Base-by-base conservation (phyloP, 768 basidiomycete genomes). In the Trametes meyenii region DNA sequence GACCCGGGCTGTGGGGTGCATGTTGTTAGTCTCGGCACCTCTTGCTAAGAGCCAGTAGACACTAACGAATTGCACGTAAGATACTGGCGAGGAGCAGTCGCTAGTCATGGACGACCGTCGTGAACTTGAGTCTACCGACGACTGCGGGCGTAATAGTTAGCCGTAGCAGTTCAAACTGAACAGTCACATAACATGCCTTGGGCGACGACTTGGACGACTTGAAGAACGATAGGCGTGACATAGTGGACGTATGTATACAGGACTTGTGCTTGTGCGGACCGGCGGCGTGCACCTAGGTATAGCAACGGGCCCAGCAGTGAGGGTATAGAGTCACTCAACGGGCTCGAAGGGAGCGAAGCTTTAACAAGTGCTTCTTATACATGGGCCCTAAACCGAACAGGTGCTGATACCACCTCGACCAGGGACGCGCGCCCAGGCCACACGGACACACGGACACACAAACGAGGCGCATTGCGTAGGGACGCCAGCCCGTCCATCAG, bases 141-240 rank as follows among this genome's bases (percentile, higher is more conserved):
- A 39, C 58, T 64, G 24, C 11, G 17, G 19, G 5, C 24, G n/a
- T 19, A 14, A 42, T n/a, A 17, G 23, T 56, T 26, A 33, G 17
- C 55, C 5, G 1, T 35, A 5, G 36, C 19, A 39, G n/a, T 23
- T n/a, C 10, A 2, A n/a, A n/a, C 6, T 16, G 19, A 5, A 10
- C 49, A 26, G 13, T 38, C 8, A 11, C 5, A 26, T 1, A 13
- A 58, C 44, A 43, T 35, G 58, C 61, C 51, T 33, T 56, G 35
- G 52, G 42, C 4, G 55, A 58, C 26, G 56, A 19, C 50, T 58
- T 50, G 1, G 61, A 51, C 8, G 56, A 43, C 61, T 62, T 62
- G 51, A 62, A 54, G 19, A 62, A 36, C 26, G 61, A 58, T 16
- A 62, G 29, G 7, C 56, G 61, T 40, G 38, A 51, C 61, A 62